Conservation (phyloP, 2,329 filamentous ascomycete genomes). For the Karstenula rhodostoma region DNA sequence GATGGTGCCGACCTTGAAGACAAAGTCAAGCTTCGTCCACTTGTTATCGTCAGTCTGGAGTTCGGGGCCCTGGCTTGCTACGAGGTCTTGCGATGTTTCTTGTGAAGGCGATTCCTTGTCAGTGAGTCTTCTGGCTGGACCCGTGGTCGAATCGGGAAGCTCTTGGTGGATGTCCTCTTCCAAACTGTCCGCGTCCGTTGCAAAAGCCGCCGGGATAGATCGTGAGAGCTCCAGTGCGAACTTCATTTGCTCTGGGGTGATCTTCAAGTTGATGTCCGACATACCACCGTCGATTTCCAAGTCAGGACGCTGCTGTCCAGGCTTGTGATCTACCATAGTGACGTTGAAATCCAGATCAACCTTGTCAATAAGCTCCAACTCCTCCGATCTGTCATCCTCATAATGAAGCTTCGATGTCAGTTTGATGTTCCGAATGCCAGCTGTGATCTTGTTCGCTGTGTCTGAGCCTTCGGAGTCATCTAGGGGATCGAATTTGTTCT, state of each 20-base stretch:
- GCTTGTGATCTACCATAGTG: constrained; percentile 86
- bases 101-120: constrained; percentile 44
- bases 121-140: constrained; percentile 57
- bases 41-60: constrained; percentile 72
- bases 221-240: constrained; percentile 87
- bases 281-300: constrained; percentile 90
- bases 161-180: constrained; percentile 79
- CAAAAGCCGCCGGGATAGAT: constrained; percentile 87
- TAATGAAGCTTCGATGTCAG: constrained; percentile 92
- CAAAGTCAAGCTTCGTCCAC: constrained; percentile 93
- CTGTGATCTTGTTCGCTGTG: constrained; percentile 86
- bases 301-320: constrained; percentile 81
- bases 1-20: constrained; percentile 88
- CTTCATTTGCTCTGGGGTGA: constrained; percentile 91
- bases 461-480: constrained; percentile 77
- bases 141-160: constrained; percentile 65
- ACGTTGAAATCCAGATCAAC: constrained; percentile 94
- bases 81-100: constrained; percentile 58
- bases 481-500: constrained; percentile 88
- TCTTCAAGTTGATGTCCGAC: constrained; percentile 88
- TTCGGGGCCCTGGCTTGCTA: constrained; percentile 67
- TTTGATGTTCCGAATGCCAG: constrained; percentile 90
- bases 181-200: constrained; percentile 71
- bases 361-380: constrained; percentile 95
- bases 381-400: constrained; percentile 73